Conservation (phyloP, 768 basidiomycete genomes). For the Boletus pseudo-olivaceus region DNA sequence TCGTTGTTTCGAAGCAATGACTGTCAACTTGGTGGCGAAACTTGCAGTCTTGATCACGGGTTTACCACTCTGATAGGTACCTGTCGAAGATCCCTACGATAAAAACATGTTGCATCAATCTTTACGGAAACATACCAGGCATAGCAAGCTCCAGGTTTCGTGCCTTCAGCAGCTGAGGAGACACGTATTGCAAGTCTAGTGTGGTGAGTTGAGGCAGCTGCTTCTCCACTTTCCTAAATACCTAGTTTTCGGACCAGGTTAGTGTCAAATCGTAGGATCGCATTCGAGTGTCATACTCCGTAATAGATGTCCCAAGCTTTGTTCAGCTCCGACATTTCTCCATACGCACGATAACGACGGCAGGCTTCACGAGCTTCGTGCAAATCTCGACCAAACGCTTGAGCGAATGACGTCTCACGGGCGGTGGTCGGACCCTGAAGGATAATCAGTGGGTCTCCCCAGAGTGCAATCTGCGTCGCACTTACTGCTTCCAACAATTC, state of each 20-base stretch:
- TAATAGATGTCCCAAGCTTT: conserved; percentile 99
- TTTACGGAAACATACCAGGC: conserved; percentile 56
- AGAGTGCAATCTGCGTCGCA: background rate
- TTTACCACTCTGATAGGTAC: conserved; percentile 89
- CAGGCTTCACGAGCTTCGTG: conserved; percentile 91
- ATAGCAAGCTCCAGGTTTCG: conserved; percentile 93
- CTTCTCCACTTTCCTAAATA: conserved; percentile 96
- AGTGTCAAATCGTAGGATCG: background rate
- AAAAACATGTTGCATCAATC: background rate
- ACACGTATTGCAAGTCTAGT: conserved; percentile 95
- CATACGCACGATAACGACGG: conserved; percentile 77
- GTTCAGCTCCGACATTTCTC: conserved; percentile 86
- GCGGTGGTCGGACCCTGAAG: conserved; percentile 86
- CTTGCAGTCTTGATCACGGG: conserved; percentile 76
- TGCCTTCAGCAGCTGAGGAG: conserved; percentile 85
- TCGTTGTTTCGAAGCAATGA: conserved; percentile 95
- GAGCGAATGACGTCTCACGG: conserved; percentile 91
- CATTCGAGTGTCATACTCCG: conserved; percentile 48
- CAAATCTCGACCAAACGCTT: conserved; percentile 90
- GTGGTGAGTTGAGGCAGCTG: conserved; percentile 85
- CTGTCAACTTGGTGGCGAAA: conserved; percentile 86
- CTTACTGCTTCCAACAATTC: conserved; percentile 83
- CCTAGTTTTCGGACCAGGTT: conserved; percentile 40
- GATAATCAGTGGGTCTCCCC: conserved; percentile 1
- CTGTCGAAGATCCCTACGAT: conserved; percentile 34